Conservation (phyloP, 2,329 filamentous ascomycete species). For the Daldinia sp. region DNA sequence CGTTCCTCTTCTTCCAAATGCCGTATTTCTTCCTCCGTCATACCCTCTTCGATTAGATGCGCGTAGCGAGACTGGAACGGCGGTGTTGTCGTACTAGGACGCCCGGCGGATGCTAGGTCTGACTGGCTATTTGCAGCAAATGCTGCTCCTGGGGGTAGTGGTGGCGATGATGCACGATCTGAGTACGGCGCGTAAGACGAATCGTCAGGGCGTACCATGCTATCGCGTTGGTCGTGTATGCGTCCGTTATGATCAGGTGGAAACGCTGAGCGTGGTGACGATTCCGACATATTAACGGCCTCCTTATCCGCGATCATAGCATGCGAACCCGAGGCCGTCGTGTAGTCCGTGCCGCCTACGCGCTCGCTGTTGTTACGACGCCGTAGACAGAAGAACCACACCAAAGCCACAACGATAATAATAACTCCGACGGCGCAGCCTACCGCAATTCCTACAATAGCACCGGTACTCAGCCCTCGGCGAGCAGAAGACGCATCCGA, state of each 20-base stretch:
- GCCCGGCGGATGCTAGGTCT: constrained; percentile 21
- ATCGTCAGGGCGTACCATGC: constrained; percentile 22
- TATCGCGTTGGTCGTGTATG: constrained; percentile 13
- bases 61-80: constrained; percentile 52
- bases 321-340: constrained; percentile 41
- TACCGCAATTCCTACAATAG: constrained; percentile 43
- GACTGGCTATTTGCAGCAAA: constrained; percentile 28
- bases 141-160: not conserved
- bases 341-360: constrained; percentile 35
- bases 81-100: constrained; percentile 33
- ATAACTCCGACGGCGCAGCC: constrained; percentile 45
- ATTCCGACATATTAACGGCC: constrained; percentile 46
- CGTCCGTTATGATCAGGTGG: constrained; percentile 23
- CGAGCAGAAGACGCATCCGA: not conserved
- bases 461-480: constrained; percentile 36
- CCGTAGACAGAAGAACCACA: constrained; percentile 55
- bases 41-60: constrained; percentile 67
- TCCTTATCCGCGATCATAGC: constrained; percentile 59
- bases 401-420: constrained; percentile 50
- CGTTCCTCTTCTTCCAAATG: constrained; percentile 66
- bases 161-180: constrained; percentile 40
- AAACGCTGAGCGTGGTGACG: constrained; percentile 32
- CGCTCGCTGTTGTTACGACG: constrained; percentile 37
- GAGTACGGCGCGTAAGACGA: constrained; percentile 47
- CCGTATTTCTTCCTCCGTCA: constrained; percentile 65